Base-by-base conservation (phyloP, 805 yeast species). In the Vanderwaltozyma verrucispora region DNA sequence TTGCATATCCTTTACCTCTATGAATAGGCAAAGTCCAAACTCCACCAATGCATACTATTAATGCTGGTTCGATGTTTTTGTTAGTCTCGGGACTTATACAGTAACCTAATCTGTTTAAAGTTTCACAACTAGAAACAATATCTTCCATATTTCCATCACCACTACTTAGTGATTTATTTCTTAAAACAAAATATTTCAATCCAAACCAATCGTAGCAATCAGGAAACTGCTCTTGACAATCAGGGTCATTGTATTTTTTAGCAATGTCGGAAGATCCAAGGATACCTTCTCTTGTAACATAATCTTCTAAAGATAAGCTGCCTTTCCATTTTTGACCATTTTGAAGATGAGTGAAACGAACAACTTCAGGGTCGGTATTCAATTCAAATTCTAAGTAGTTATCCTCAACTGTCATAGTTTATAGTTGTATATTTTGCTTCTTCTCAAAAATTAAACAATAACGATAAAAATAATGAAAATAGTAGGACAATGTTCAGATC, bases 1-100 rank as follows among this genome's bases (percentile, higher is more conserved):
- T 54, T 0, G 81, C 82, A 48, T 73, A 75, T 2, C 82, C 80
- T 42, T 67, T 68, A 12, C 71, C 68, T 36, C 87, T 67, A 45
- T 62, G 58, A 30, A 63, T 47, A 13, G 59, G 54, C 6, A 67
- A 55, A 1, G 83, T 76, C 50, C 59, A 77, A 1, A 79, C 85
- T 10, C 77, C 74, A 18, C 84, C 85, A 40, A 78, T 56, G 38
- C 74, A 56, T 35, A 67, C 56, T n/a, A 60, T 43, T 5, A 62
- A 40, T 4, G 57, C 50, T 10, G 62, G 58, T 18, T 50, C 53
- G 17, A 61, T 35, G 5, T 46, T 45, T 1, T 58, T 59, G 17
- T 47, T 33, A 4, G 50, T 36, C 24, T 33, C 47, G 1, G 60
- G 56, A 18, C 46, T 41, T 9, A 54, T 44, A 20, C 50, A 50